Evolutionary conservation across 2,329 filamentous ascomycete species (phyloP).

Genomic region (Cercospora beticola): DNA sequence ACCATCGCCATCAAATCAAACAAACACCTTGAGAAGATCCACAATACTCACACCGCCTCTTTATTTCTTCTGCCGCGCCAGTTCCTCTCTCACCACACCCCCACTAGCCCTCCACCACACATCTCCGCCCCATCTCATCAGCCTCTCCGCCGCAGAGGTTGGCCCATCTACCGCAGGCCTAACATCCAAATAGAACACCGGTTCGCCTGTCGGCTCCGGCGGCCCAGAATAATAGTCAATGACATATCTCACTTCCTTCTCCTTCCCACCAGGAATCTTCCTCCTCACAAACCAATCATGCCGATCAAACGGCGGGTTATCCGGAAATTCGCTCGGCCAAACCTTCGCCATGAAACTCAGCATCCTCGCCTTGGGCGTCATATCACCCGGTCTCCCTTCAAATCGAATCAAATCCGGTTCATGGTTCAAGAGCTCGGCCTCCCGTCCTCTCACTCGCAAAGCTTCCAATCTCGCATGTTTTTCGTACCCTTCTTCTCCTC

Average conservation of each 20-base stretch:
- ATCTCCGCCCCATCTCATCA: slow-evolving; percentile 87
- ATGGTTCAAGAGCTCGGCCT: slow-evolving; percentile 38
- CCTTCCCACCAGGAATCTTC: slow-evolving; percentile 61
- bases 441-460: slow-evolving; percentile 23
- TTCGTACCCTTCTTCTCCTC: slow-evolving; percentile 38
- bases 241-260: slow-evolving; percentile 82
- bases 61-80: slow-evolving; percentile 33
- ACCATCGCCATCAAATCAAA: not conserved
- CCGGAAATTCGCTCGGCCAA: slow-evolving; percentile 75
- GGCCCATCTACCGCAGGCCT: slow-evolving; percentile 83
- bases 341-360: slow-evolving; percentile 75
- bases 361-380: slow-evolving; percentile 88
- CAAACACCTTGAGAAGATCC: not conserved
- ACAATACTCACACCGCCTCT: not conserved
- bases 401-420: slow-evolving; percentile 80
- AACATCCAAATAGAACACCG: slow-evolving; percentile 94
- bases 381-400: slow-evolving; percentile 81
- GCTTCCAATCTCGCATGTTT: slow-evolving; percentile 29
- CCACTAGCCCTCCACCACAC: slow-evolving; percentile 90
- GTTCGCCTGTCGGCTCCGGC: slow-evolving; percentile 79
- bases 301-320: slow-evolving; percentile 87
- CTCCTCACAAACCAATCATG: slow-evolving; percentile 95
- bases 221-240: slow-evolving; percentile 69
- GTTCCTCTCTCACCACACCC: slow-evolving; percentile 58
- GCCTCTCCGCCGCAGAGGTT: slow-evolving; percentile 73